These are phyloP conservation scores for Yamadazyma phyllophila DNA, from an alignment of 805 yeast genomes.

Conservation along the genomic window DNA sequence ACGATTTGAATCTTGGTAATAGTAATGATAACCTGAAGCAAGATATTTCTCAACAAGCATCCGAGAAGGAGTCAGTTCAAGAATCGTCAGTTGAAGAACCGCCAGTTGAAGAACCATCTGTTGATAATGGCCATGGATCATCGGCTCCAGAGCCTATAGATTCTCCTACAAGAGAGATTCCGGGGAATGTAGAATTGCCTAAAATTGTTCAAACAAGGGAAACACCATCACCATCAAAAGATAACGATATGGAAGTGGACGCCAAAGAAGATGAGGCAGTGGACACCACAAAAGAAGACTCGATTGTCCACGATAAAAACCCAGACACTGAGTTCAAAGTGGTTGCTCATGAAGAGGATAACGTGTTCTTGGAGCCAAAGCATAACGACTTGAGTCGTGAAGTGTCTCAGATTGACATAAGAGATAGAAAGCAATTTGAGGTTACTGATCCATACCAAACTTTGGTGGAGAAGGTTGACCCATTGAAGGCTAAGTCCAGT, in stretches of 20 bases:
- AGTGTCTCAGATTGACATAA: slow-evolving; percentile 30
- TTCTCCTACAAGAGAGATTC: too few species aligned
- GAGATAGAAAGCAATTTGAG: slow-evolving; percentile 12
- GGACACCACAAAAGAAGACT: not conserved
- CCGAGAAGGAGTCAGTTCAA: too few species aligned
- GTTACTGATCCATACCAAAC: slow-evolving; percentile 25
- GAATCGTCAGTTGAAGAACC: too few species aligned
- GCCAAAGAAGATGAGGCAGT: not conserved
- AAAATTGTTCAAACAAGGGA: too few species aligned
- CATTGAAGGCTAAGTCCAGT: slow-evolving; percentile 34
- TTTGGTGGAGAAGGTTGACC: slow-evolving; percentile 42
- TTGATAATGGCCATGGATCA: not conserved
- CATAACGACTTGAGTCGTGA: slow-evolving; percentile 15
- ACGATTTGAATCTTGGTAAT: slow-evolving; percentile 3
- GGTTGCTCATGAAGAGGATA: not conserved
- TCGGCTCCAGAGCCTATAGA: not conserved
- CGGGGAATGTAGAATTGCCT: too few species aligned
- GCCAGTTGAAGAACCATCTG: not conserved
- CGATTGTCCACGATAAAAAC: not conserved
- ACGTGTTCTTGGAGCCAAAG: slow-evolving; percentile 2
- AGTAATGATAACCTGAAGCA: not conserved
- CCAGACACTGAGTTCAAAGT: not conserved
- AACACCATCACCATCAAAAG: too few species aligned
- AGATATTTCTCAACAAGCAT: not conserved
- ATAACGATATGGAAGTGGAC: not conserved